phyloP scores from a whole-genome alignment of 2,329 filamentous ascomycete species.

The Aureobasidium sp. region DNA sequence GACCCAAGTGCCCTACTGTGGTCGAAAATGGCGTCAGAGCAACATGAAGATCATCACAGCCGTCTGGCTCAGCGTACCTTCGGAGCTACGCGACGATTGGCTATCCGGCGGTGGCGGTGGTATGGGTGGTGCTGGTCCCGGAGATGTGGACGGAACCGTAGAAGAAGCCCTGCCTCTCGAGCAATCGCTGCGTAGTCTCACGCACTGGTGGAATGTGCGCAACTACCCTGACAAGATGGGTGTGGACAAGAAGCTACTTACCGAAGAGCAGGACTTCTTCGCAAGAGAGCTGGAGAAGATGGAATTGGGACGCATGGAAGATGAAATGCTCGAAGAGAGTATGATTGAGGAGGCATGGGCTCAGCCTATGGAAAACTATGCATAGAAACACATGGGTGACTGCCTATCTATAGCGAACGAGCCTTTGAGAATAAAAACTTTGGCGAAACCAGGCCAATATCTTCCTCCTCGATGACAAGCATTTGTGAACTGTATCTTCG shows the following conservation, averaged over 20 bases:
- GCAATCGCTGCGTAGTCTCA: slow-evolving; percentile 79
- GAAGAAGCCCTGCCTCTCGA: slow-evolving; percentile 89
- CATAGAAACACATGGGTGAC: neutral
- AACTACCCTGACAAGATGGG: slow-evolving; percentile 74
- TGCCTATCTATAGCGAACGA: neutral
- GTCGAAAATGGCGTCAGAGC: slow-evolving; percentile 92
- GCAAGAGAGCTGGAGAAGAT: slow-evolving; percentile 44
- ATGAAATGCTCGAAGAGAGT: slow-evolving; percentile 15
- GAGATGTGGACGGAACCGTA: slow-evolving; percentile 84
- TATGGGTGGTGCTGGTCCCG: slow-evolving; percentile 29
- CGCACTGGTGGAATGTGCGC: slow-evolving; percentile 89
- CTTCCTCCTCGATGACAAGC: neutral
- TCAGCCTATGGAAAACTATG: slow-evolving; percentile 9
- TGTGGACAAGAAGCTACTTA: slow-evolving; percentile 31
- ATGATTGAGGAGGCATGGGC: slow-evolving; percentile 5
- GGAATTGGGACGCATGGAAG: slow-evolving; percentile 30
- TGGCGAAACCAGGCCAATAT: neutral
- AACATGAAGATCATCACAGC: slow-evolving; percentile 99
- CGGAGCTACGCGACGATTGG: slow-evolving; percentile 93
- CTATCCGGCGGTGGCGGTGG: slow-evolving; percentile 61
- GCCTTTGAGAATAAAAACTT: neutral
- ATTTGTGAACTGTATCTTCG: neutral
- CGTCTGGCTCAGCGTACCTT: slow-evolving; percentile 87
- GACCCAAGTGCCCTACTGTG: slow-evolving; percentile 95
- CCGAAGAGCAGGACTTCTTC: slow-evolving; percentile 43